These are phyloP conservation scores for Carpinus viminea DNA, from an alignment of 306 rosid genomes.

Conservation along the genomic window DNA sequence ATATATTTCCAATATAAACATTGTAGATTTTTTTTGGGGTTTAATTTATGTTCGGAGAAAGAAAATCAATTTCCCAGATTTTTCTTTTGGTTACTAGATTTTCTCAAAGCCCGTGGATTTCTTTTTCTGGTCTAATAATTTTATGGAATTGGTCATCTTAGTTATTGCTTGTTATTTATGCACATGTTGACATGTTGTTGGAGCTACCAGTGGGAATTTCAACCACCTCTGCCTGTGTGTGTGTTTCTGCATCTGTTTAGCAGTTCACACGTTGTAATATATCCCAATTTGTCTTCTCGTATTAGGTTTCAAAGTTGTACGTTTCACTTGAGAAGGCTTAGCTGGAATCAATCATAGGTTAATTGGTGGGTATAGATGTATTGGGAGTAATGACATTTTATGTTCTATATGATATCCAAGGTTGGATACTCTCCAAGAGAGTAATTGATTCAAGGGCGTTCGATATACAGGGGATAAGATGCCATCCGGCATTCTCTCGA, in stretches of 20 bases:
- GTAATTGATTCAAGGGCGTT: constrained; percentile 29
- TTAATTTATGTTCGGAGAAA: not conserved
- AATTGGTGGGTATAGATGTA: constrained; percentile 26
- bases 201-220: not conserved
- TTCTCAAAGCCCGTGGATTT: not conserved
- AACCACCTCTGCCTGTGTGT: not conserved
- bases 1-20: not conserved
- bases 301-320: not conserved
- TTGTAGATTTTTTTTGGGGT: not conserved
- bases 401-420: constrained; percentile 19
- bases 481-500: constrained; percentile 55
- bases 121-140: not conserved
- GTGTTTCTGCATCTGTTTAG: constrained; percentile 7
- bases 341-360: constrained; percentile 12
- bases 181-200: not conserved
- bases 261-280: not conserved
- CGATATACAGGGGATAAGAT: constrained; percentile 50
- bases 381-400: constrained; percentile 44
- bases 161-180: not conserved
- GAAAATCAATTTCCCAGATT: not conserved
- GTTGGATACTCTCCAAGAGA: constrained; percentile 21
- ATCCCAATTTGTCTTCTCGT: not conserved
- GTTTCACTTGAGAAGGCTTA: constrained; percentile 19
- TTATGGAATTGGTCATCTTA: not conserved
- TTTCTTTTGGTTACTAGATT: not conserved